Conservation (phyloP, 2,329 filamentous ascomycete genomes). For the Grosmannia serpens region DNA sequence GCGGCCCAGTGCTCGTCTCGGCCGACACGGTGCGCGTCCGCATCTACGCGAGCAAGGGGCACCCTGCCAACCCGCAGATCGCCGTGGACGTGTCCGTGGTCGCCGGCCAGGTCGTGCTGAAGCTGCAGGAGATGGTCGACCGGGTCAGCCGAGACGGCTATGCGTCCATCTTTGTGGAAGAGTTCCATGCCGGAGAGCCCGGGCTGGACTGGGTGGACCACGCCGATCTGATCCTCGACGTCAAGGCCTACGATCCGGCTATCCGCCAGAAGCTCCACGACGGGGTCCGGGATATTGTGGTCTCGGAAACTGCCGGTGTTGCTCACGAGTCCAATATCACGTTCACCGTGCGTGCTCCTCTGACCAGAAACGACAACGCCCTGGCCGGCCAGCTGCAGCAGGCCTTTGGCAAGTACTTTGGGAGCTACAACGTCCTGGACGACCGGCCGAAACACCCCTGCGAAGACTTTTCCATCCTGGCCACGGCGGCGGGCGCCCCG, state of each 20-base stretch:
- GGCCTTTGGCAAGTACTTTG: no score
- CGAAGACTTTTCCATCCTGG: no score
- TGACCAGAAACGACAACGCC: no score
- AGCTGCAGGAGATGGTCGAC: constrained; percentile 22
- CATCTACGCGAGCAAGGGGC: constrained; percentile 28
- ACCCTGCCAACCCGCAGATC: constrained; percentile 29
- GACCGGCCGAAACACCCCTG: no score
- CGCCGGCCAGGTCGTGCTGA: constrained; percentile 26
- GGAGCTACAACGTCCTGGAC: no score
- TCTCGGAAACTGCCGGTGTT: no score
- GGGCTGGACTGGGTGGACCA: constrained; percentile 33
- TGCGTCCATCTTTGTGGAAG: constrained; percentile 33
- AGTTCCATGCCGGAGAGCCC: constrained; percentile 27
- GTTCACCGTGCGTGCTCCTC: no score
- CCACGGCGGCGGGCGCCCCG: no score
- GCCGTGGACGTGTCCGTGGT: constrained; percentile 35
- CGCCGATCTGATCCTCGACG: constrained; percentile 13
- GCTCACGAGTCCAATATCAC: no score
- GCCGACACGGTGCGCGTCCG: constrained; percentile 19
- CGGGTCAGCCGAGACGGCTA: constrained; percentile 23
- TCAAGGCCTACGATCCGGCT: not conserved
- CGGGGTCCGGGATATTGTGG: no score
- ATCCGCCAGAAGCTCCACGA: no score
- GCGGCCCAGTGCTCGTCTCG: constrained; percentile 16
- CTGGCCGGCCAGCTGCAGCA: no score